These are phyloP conservation scores for Exserohilum turcica DNA, from an alignment of 2,329 filamentous ascomycete species.

Conservation along the genomic window DNA sequence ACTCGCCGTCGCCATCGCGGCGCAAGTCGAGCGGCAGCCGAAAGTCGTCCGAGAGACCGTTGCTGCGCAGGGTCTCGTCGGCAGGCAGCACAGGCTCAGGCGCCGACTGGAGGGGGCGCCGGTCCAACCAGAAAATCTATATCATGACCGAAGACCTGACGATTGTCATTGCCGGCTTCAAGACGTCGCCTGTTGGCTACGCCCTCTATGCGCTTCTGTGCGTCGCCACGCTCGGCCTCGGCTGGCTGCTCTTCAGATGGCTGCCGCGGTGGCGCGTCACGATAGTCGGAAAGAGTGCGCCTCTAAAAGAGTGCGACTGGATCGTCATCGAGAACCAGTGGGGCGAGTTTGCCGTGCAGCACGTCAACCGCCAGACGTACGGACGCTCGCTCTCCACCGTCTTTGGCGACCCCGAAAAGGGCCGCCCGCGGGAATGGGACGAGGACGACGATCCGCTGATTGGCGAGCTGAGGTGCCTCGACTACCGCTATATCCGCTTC, in stretches of 20 bases:
- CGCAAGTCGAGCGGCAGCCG: constrained; percentile 69
- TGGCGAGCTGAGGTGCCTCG: constrained; percentile 73
- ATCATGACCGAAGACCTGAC: constrained; percentile 93
- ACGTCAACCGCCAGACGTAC: constrained; percentile 65
- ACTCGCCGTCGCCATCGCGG: constrained; percentile 43
- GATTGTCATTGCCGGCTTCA: constrained; percentile 90
- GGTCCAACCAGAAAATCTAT: constrained; percentile 86
- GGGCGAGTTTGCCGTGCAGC: constrained; percentile 84
- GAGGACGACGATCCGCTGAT: constrained; percentile 78
- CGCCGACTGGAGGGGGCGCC: constrained; percentile 61
- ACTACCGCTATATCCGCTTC: constrained; percentile 94
- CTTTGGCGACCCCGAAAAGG: constrained; percentile 71
- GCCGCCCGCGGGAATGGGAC: constrained; percentile 69
- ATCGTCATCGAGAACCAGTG: constrained; percentile 97
- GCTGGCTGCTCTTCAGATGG: constrained; percentile 87
- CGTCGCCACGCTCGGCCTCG: constrained; percentile 72
- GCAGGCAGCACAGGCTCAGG: constrained; percentile 70
- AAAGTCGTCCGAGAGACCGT: constrained; percentile 62
- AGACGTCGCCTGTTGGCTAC: constrained; percentile 73
- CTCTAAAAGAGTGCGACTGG: constrained; percentile 81
- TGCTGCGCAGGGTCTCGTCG: constrained; percentile 75
- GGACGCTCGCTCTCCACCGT: constrained; percentile 68
- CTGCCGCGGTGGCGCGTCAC: constrained; percentile 83
- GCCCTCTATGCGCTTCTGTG: constrained; percentile 73
- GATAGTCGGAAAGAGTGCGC: constrained; percentile 70